Evolutionary conservation across 106 monocot genomes (phyloP), one percentile per base, ranked within the genome.

Genomic region (Ottelia alismoides): DNA sequence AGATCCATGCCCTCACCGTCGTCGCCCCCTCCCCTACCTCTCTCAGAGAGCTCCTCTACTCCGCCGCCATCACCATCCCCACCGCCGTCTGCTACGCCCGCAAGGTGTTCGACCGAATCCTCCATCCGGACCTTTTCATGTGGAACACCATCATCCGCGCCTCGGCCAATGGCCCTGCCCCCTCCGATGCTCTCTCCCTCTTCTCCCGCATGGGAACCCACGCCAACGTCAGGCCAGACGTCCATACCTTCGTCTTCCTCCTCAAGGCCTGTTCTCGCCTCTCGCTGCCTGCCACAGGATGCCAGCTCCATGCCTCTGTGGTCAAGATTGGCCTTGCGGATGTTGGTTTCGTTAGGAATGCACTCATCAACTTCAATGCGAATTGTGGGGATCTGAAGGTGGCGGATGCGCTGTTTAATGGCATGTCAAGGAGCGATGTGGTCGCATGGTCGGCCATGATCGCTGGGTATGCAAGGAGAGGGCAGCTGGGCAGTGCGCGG

Each of bases 111-210:
- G 72, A 61, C 61, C 28, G 27, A 67, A 74, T 76, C 19, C 68
- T 67, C 18, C 55, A 53, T 4, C 78, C 78, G 23, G 79, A 88
- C 52, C 72, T 71, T 61, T 88, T 83, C 74, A 73, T 73, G 54
- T 88, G 70, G 73, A 88, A 88, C 79, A 76, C 83, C 67, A 61
- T 88, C 53, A 83, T 88, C 44, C 75, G 83, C 10, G 83, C 76
- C 25, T 63, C 76, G 26, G 72, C 88, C 20, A 76, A 76, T 65
- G 57, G 67, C 3, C 20, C 79, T 53, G 25, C 31, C 46, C 88
- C 88, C 17, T 54, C 25, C 3, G 56, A 76, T 63, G 65, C 88
- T 30, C 32, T 88, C 25, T 57, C 67, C 49, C 60, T 83, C 56
- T 88, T 54, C 59, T 2, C 55, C 16, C 54, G 25, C 20, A 76